Conservation (phyloP, 768 basidiomycete genomes). For the Russula abietina region DNA sequence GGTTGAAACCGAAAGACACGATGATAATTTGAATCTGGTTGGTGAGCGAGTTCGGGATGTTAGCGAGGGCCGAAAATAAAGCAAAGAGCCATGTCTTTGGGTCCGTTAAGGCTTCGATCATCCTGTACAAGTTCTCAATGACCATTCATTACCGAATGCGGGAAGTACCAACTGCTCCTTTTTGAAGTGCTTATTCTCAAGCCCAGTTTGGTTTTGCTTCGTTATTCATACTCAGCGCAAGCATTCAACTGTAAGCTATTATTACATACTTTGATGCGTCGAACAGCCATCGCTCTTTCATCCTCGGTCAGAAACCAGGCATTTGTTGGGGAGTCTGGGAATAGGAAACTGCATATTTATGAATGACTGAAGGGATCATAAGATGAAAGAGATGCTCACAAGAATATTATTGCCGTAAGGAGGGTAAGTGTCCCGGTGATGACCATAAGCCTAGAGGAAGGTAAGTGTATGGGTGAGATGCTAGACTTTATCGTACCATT, state of each 20-base stretch:
- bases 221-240: not conserved
- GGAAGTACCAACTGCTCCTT: conserved; percentile 56
- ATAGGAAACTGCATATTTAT: conserved; percentile 48
- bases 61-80: conserved; percentile 54
- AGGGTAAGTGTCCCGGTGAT: conserved; percentile 61
- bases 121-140: conserved; percentile 34
- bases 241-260: not conserved
- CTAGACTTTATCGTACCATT: conserved; percentile 43
- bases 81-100: conserved; percentile 77
- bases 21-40: conserved; percentile 64
- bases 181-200: conserved; percentile 80
- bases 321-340: conserved; percentile 69
- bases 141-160: not conserved
- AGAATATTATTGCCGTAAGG: conserved; percentile 45
- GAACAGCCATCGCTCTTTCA: conserved; percentile 60
- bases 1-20: conserved; percentile 56
- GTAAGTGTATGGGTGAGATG: conserved; percentile 3
- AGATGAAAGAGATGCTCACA: conserved; percentile 34
- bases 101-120: conserved; percentile 62
- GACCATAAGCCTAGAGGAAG: conserved; percentile 53
- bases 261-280: conserved; percentile 51
- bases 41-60: conserved; percentile 60
- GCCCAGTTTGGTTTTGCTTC: conserved; percentile 70
- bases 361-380: not conserved
- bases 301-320: conserved; percentile 66